Percentiles rank a stretch among this genome's conserved stretches.
Evolutionary conservation across 306 rosid genomes (phyloP).

Genomic region (Amphicarpaea edgeworthii): DNA sequence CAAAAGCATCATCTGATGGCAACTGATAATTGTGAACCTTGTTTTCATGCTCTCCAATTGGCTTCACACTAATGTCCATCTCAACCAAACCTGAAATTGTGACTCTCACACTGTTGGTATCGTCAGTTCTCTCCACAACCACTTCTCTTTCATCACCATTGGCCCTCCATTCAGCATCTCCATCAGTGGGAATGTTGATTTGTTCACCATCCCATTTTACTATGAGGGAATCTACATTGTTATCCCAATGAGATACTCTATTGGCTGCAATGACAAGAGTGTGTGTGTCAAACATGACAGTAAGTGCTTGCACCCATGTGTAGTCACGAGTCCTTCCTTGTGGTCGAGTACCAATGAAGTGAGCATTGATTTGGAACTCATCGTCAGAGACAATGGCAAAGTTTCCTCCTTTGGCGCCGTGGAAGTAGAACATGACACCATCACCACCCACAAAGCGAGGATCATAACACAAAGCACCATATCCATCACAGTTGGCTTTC

Average conservation of each 20-base stretch:
- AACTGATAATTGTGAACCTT: conserved; percentile 75
- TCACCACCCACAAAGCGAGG: conserved; percentile 88
- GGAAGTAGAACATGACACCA: conserved; percentile 88
- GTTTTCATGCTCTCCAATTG: conserved; percentile 73
- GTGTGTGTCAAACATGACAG: conserved; percentile 72
- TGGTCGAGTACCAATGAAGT: conserved; percentile 77
- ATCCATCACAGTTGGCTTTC: conserved; percentile 75
- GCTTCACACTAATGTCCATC: conserved; percentile 67
- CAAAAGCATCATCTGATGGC: conserved; percentile 67
- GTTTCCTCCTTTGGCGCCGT: conserved; percentile 76
- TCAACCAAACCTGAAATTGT: conserved; percentile 63
- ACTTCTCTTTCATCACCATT: conserved; percentile 62
- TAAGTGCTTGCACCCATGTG: conserved; percentile 84
- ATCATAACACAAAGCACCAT: conserved; percentile 81
- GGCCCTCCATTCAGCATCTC: conserved; percentile 69
- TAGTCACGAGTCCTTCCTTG: conserved; percentile 80
- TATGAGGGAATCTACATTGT: conserved; percentile 61
- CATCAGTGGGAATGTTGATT: conserved; percentile 54
- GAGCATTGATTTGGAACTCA: conserved; percentile 75
- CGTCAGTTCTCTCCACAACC: conserved; percentile 75
- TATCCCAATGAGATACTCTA: conserved; percentile 69
- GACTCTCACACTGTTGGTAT: conserved; percentile 63
- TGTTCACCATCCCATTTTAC: conserved; percentile 69
- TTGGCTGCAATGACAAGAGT: conserved; percentile 74
- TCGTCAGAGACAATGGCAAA: conserved; percentile 74